Base-by-base conservation (phyloP, 352 stramenopile species). In the Pythium oligandrum region DNA sequence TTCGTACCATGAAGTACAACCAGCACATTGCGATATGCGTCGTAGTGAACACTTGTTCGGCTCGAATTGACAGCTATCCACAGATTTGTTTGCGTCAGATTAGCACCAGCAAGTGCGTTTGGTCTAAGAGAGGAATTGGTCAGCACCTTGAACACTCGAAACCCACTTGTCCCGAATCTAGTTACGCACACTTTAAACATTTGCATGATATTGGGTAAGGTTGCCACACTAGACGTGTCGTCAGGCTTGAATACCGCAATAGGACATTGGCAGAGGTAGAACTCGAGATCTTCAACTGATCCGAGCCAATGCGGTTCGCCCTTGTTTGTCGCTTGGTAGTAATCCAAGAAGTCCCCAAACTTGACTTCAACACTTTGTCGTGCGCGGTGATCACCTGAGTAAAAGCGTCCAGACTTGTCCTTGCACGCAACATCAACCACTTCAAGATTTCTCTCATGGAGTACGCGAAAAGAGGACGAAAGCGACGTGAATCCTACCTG, bases 361-460 rank as follows among this genome's bases (percentile, higher is more conserved):
- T 86, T 89, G 38, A 91, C 50, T 40, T 88, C 64, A 3, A 94
- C 75, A 35, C 66, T 90, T 52, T 94, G 84, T 11, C 79, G 68
- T 6, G 62, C 53, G 12, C 63, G 58, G 47, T 87, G 70, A 55
- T 86, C 73, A 26, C 82, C 82, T 5, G 70, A 73, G 56, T 90
- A 94, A 47, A 63, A 84, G 26, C 51, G 61, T 39, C 53, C 64
- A 30, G 42, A 58, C 12, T 48, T 38, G 7, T 78, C 63, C 57
- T 89, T 87, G 58, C 83, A 93, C 36, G 83, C 81, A 36, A 93
- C 68, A 48, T 93, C 83, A 39, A 93, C 77, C 45, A 88, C 83
- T 91, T 48, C 10, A 48, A 6, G 17, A 48, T n/a, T 31, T 6
- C 6, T 7, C 43, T 48, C 10, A 36, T 40, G 11, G 12, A 1